Conservation (phyloP, 1,139 yeast genomes). For the Blastobotrys niveus region DNA sequence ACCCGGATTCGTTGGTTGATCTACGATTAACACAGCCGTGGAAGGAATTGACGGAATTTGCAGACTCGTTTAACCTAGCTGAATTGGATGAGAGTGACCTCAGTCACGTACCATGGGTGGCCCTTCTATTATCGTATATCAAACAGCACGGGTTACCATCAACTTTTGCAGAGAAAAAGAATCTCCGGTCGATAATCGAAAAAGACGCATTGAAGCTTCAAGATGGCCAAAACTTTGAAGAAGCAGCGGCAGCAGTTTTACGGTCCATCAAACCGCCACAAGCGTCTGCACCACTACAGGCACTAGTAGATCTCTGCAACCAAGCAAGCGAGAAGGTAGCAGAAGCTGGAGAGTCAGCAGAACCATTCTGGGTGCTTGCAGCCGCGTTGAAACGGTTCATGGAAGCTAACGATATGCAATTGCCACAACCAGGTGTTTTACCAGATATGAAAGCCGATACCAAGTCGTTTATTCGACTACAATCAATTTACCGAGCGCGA, state of each 20-base stretch:
- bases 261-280: slow-evolving; percentile 38
- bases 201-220: slow-evolving; percentile 17
- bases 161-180: slow-evolving; percentile 44
- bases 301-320: neutral
- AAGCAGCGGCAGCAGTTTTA: slow-evolving; percentile 58
- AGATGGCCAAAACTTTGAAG: slow-evolving; percentile 60
- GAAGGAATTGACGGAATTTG: slow-evolving; percentile 56
- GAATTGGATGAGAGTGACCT: slow-evolving; percentile 47
- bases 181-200: slow-evolving; percentile 39
- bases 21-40: slow-evolving; percentile 70
- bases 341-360: neutral
- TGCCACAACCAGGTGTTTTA: slow-evolving; percentile 66
- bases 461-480: slow-evolving; percentile 51
- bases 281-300: slow-evolving; percentile 34
- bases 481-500: slow-evolving; percentile 52
- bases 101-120: slow-evolving; percentile 69
- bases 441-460: slow-evolving; percentile 92
- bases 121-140: slow-evolving; percentile 56
- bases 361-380: slow-evolving; percentile 55
- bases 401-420: slow-evolving; percentile 29
- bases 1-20: slow-evolving; percentile 60
- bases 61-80: slow-evolving; percentile 48
- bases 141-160: slow-evolving; percentile 46
- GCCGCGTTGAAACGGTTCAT: slow-evolving; percentile 53
- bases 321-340: no score